Evolutionary conservation across 805 yeast species (phyloP).

Genomic region (Jamesozyma lodderae): DNA sequence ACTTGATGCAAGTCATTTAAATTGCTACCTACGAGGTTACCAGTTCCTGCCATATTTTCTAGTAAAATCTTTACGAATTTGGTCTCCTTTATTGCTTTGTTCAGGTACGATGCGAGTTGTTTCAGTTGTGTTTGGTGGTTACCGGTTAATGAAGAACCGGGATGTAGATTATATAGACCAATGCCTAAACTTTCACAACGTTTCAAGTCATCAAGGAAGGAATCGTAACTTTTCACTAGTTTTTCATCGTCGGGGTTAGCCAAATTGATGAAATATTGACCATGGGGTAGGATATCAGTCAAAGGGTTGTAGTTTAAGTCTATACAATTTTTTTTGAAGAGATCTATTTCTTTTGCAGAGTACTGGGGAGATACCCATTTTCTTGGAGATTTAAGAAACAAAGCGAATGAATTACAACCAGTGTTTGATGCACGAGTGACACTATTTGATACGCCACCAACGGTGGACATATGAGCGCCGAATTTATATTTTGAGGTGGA

Average conservation of each 20-base stretch:
- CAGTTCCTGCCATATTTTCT: constrained; percentile 98
- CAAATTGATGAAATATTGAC: constrained; percentile 84
- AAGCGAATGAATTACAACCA: constrained; percentile 71
- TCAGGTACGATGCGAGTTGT: constrained; percentile 70
- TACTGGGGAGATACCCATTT: constrained; percentile 83
- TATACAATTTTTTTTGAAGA: constrained; percentile 57
- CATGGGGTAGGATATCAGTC: constrained; percentile 86
- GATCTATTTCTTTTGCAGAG: constrained; percentile 53
- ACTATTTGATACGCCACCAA: constrained; percentile 72
- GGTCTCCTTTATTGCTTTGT: constrained; percentile 67
- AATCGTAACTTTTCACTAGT: constrained; percentile 61
- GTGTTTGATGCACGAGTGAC: constrained; percentile 47
- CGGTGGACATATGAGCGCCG: constrained; percentile 84
- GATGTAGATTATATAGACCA: constrained; percentile 86
- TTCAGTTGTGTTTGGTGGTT: constrained; percentile 57
- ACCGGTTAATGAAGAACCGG: constrained; percentile 76
- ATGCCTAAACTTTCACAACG: constrained; percentile 81
- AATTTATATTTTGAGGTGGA: constrained; percentile 44
- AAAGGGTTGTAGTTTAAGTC: constrained; percentile 58
- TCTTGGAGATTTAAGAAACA: constrained; percentile 83
- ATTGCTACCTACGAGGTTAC: constrained; percentile 76
- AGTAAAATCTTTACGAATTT: constrained; percentile 75
- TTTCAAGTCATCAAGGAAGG: constrained; percentile 76
- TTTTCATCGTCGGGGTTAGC: constrained; percentile 85
- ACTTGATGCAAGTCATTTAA: constrained; percentile 69